Conservation (phyloP, 495 filamentous ascomycete genomes). For the Penicillium daleae region DNA sequence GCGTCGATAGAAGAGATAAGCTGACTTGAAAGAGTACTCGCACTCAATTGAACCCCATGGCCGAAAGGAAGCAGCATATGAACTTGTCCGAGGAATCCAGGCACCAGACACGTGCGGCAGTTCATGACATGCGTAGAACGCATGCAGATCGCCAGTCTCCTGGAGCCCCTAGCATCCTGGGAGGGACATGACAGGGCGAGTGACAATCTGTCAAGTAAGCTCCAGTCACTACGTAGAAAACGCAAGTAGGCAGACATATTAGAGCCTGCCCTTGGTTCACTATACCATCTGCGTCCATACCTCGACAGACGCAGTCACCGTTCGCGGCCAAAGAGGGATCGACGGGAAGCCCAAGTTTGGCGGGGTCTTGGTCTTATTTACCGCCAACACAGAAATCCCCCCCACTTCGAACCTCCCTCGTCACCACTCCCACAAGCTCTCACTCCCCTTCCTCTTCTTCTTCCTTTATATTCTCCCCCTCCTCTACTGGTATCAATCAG, state of each 20-base stretch:
- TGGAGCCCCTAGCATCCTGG: not conserved
- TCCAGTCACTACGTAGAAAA: not conserved
- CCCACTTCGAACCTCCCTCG: conserved; percentile 33
- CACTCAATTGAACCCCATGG: not conserved
- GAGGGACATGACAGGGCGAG: not conserved
- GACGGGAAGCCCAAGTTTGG: conserved; percentile 23
- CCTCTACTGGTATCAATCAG: conserved; percentile 10
- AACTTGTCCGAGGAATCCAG: not conserved
- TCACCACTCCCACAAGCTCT: conserved; percentile 32
- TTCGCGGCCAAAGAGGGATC: conserved; percentile 18
- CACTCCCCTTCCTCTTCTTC: conserved; percentile 22
- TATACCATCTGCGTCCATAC: not conserved
- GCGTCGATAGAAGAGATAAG: not conserved
- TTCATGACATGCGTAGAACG: conserved; percentile 6
- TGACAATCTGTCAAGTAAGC: not conserved
- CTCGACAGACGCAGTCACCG: not conserved
- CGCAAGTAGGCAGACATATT: not conserved
- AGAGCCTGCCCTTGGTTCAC: not conserved
- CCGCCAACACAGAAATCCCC: conserved; percentile 35
- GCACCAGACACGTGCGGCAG: conserved; percentile 4
- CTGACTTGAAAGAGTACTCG: not conserved
- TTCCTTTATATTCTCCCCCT: conserved; percentile 17
- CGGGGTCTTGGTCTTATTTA: conserved; percentile 31
- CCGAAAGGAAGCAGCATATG: not conserved
- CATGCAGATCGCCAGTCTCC: not conserved